Evolutionary conservation across 495 filamentous ascomycete genomes (phyloP).

Genomic region (Annulohypoxylon nitens): DNA sequence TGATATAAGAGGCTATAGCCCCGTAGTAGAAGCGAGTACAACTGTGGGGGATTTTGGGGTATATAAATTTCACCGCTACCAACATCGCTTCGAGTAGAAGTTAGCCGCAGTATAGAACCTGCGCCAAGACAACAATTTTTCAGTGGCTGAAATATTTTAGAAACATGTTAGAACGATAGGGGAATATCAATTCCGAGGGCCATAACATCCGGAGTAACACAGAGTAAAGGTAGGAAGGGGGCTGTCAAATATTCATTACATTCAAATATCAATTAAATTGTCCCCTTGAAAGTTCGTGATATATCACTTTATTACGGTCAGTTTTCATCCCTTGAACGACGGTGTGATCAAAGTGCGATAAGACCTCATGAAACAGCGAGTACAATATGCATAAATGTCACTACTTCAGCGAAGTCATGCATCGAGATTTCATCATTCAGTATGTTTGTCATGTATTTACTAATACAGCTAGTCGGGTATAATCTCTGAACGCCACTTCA

Average conservation of each 20-base stretch:
- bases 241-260: no score
- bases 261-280: neutral
- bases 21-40: neutral
- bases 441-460: constrained; percentile 26
- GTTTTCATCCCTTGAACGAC: neutral
- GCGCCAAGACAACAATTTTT: neutral
- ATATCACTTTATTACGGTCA: neutral
- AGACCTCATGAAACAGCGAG: neutral
- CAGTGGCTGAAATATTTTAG: neutral
- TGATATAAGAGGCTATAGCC: neutral
- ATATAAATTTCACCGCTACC: neutral
- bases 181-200: neutral
- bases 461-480: constrained; percentile 41
- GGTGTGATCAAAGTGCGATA: no score
- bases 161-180: neutral
- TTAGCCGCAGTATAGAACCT: neutral
- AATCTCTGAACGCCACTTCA: constrained; percentile 22
- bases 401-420: neutral
- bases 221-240: no score
- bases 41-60: neutral
- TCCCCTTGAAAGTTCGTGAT: neutral
- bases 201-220: no score
- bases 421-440: constrained; percentile 17
- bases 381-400: neutral
- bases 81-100: neutral